Conservation (phyloP, 148 eudicot species). For the Rhododendron williamsianum region DNA sequence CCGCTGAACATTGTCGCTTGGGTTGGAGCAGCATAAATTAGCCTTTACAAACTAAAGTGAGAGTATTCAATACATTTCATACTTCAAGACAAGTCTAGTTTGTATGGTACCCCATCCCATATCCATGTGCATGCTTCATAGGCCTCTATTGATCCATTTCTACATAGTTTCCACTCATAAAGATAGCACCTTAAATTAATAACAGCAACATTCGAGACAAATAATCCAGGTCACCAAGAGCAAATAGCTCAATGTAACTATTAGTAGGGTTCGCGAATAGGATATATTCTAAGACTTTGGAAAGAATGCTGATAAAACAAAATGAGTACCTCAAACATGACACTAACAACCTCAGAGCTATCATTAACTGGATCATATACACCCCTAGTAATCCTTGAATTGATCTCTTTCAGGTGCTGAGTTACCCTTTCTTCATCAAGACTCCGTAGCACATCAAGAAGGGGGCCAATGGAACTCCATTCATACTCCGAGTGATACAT, state of each 20-base stretch:
- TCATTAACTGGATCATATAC: slow-evolving; percentile 52
- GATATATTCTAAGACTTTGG: neutral
- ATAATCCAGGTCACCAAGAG: neutral
- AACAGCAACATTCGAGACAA: neutral
- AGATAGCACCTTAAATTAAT: slow-evolving; percentile 1
- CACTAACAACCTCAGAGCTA: slow-evolving; percentile 63
- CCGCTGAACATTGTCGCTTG: neutral
- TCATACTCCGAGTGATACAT: slow-evolving; percentile 74
- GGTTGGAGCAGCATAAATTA: neutral
- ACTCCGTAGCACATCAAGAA: slow-evolving; percentile 56
- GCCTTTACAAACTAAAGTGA: neutral
- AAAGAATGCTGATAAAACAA: neutral
- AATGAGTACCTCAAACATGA: slow-evolving; percentile 88
- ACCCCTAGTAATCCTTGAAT: slow-evolving; percentile 49
- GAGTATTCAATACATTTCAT: neutral
- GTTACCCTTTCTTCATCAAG: slow-evolving; percentile 91
- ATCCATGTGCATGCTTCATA: neutral
- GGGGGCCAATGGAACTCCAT: slow-evolving; percentile 63
- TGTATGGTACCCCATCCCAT: neutral
- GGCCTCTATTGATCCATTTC: slow-evolving; percentile 4
- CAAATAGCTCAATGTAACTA: neutral
- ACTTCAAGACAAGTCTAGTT: neutral
- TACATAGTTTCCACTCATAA: neutral
- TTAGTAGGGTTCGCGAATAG: neutral
- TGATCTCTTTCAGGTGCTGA: slow-evolving; percentile 65